These are phyloP conservation scores for Wickerhamiella dianesei DNA, from an alignment of 805 yeast genomes.

Conservation along the genomic window DNA sequence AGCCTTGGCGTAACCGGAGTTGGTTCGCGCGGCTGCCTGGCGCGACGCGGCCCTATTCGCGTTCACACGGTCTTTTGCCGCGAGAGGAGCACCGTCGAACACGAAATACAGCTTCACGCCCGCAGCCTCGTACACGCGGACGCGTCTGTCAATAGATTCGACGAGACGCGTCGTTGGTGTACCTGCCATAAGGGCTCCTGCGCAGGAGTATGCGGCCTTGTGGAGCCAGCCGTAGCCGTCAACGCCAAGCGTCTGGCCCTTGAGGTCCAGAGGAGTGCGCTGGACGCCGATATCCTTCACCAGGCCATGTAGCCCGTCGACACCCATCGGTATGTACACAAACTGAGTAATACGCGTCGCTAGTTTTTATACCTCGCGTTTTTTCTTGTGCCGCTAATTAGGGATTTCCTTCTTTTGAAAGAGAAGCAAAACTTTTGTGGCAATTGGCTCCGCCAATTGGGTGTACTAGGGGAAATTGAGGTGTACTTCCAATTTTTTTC, in stretches of 20 bases:
- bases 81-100: slow-evolving; percentile 82
- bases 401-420: no score
- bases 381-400: no score
- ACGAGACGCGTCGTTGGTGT: slow-evolving; percentile 47
- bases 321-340: slow-evolving; percentile 41
- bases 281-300: slow-evolving; percentile 60
- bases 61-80: slow-evolving; percentile 67
- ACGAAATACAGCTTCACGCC: slow-evolving; percentile 76
- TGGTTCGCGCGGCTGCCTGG: slow-evolving; percentile 13
- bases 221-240: slow-evolving; percentile 98
- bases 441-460: no score
- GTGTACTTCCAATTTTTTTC: no score
- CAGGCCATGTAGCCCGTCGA: slow-evolving; percentile 66
- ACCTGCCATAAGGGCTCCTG: slow-evolving; percentile 63
- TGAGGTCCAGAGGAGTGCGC: slow-evolving; percentile 42
- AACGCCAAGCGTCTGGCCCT: slow-evolving; percentile 73
- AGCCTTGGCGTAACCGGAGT: slow-evolving; percentile 3
- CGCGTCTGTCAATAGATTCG: slow-evolving; percentile 51
- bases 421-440: no score
- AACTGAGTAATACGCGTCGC: background rate
- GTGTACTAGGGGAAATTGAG: no score
- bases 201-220: slow-evolving; percentile 68
- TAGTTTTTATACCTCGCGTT: no score
- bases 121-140: slow-evolving; percentile 50
- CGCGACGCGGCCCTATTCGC: slow-evolving; percentile 45